Percentiles rank a stretch among this genome's conserved stretches.
Conservation (phyloP, 192 early-diverging fungal genomes). For the Coemansia sp. region DNA sequence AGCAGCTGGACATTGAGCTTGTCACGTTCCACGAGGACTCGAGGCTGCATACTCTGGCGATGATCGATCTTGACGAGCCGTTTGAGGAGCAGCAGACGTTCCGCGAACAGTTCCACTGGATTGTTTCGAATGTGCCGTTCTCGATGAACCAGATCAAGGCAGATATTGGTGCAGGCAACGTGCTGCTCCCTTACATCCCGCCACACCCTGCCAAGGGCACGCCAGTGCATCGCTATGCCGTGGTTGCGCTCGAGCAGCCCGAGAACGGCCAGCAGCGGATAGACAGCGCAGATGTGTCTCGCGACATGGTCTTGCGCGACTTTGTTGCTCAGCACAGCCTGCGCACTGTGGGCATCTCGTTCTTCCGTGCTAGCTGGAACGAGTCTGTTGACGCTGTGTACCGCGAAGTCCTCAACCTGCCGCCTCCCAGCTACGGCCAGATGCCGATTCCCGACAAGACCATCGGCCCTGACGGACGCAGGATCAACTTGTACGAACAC, state of each 20-base stretch:
- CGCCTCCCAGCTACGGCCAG: conserved; percentile 36
- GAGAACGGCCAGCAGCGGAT: conserved; percentile 57
- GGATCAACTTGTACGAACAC: conserved; percentile 39
- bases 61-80: conserved; percentile 73
- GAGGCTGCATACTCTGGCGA: conserved; percentile 67
- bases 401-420: conserved; percentile 40
- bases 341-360: conserved; percentile 43
- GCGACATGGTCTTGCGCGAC: conserved; percentile 37
- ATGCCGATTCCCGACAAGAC: conserved; percentile 18
- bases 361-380: conserved; percentile 46
- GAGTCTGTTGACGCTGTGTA: conserved; percentile 52
- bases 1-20: conserved; percentile 59
- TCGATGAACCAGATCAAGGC: conserved; percentile 57
- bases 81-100: conserved; percentile 65
- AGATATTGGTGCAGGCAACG: conserved; percentile 41
- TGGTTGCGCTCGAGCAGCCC: conserved; percentile 66
- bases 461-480: conserved; percentile 52
- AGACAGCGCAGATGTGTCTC: conserved; percentile 43
- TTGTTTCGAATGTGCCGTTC: conserved; percentile 65
- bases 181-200: conserved; percentile 63
- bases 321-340: conserved; percentile 36
- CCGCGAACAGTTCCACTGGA: conserved; percentile 75
- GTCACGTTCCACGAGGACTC: conserved; percentile 68
- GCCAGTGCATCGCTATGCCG: conserved; percentile 72
- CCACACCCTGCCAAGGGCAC: conserved; percentile 80